phyloP scores from a whole-genome alignment of 192 early-diverging fungal species.

The Backusella tarrabulga region DNA sequence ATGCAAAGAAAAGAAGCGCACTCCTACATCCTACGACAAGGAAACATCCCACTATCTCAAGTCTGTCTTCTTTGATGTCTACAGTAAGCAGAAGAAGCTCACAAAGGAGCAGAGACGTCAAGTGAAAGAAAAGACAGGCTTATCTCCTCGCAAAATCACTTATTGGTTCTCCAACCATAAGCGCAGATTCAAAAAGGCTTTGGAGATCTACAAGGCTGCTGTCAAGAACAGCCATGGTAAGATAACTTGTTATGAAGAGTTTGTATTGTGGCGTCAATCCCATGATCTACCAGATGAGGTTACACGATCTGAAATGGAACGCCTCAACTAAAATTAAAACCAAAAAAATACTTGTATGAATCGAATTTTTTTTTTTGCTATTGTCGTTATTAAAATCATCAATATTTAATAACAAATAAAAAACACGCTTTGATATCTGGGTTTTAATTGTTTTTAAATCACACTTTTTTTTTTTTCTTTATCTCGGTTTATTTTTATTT shows the following conservation, averaged over 20 bases:
- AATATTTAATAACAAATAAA: not conserved
- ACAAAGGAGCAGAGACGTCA: constrained; percentile 15
- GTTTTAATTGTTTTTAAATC: not conserved
- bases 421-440: not conserved
- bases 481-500: not conserved
- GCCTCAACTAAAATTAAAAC: not conserved
- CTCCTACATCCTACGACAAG: constrained; percentile 16
- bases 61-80: constrained; percentile 23
- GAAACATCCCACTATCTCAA: constrained; percentile 16
- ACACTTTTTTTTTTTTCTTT: not conserved
- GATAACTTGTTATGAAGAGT: not conserved
- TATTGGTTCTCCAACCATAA: constrained; percentile 40
- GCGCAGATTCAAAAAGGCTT: constrained; percentile 13
- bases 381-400: not conserved
- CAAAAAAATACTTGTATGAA: not conserved
- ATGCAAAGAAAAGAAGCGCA: constrained; percentile 2
- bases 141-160: constrained; percentile 30
- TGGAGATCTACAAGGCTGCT: not conserved
- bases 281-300: not conserved
- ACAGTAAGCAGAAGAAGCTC: constrained; percentile 20
- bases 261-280: constrained; percentile 1
- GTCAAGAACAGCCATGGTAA: constrained; percentile 1
- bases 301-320: constrained; percentile 1
- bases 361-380: too few species aligned
- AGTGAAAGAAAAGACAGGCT: constrained; percentile 18